A percentile compares a stretch with the other conserved stretches of the same genome.
Evolutionary conservation across 169 alveolate genomes (phyloP).

Genomic region (Eimeria brunetti): DNA sequence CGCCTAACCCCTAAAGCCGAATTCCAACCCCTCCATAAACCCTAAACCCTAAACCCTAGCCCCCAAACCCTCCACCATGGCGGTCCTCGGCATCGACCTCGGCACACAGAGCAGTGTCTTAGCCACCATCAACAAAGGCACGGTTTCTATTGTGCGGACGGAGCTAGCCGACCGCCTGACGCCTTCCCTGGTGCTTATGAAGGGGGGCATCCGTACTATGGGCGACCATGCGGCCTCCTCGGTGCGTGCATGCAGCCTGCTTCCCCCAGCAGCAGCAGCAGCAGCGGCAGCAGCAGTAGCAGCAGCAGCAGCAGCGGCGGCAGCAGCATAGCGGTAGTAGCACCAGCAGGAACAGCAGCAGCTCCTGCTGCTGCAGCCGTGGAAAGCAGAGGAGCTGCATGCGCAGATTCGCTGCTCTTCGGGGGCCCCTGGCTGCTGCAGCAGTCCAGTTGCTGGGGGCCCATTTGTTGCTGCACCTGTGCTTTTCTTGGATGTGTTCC

Average conservation of each 20-base stretch:
- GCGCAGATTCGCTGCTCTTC: not conserved
- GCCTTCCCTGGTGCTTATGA: constrained; percentile 95
- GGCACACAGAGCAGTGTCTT: constrained; percentile 97
- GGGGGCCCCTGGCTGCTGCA: not conserved
- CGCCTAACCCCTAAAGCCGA: not conserved
- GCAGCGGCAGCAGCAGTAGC: not conserved
- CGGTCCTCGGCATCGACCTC: constrained; percentile 97
- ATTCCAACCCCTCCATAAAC: not conserved
- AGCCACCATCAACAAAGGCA: constrained; percentile 97
- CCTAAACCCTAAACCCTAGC: not conserved
- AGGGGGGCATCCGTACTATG: constrained; percentile 93
- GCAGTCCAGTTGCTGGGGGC: no score
- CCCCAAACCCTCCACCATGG: constrained; percentile 18
- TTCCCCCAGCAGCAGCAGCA: not conserved
- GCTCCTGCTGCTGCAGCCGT: not conserved
- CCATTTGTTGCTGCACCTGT: no score
- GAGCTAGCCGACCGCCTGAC: constrained; percentile 97
- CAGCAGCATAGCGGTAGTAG: not conserved
- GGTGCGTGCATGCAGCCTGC: constrained; percentile 74
- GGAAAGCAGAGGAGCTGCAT: not conserved
- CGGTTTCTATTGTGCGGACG: constrained; percentile 96
- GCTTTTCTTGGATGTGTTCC: no score
- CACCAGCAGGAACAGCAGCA: not conserved
- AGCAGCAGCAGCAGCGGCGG: not conserved
- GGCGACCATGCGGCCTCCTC: constrained; percentile 96